phyloP scores from a whole-genome alignment of 2,329 filamentous ascomycete genomes.

The Dactylonectria macrodidyma region DNA sequence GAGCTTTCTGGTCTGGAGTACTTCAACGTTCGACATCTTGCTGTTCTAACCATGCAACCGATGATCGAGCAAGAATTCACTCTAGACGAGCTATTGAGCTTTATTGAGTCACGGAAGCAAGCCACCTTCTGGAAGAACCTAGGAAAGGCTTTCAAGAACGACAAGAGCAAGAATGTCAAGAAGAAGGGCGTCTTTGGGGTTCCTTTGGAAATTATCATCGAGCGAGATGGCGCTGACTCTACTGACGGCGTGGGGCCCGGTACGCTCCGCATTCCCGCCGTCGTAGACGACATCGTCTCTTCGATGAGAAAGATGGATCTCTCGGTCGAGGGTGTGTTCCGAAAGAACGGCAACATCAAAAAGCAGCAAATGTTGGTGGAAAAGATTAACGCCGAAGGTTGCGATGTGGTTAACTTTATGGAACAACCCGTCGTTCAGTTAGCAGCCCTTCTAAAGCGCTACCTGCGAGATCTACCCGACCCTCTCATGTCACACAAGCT shows the following conservation, averaged over 20 bases:
- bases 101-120: constrained; percentile 92
- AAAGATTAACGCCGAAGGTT: constrained; percentile 87
- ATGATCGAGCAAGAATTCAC: constrained; percentile 91
- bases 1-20: constrained; percentile 96
- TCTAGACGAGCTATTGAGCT: constrained; percentile 90
- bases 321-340: constrained; percentile 97
- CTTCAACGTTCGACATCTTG: constrained; percentile 96
- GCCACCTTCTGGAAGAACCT: constrained; percentile 99
- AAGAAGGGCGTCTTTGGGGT: constrained; percentile 97
- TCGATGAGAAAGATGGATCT: constrained; percentile 99
- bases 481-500: constrained; percentile 96
- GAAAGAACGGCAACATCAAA: constrained; percentile 99
- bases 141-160: constrained; percentile 94
- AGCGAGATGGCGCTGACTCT: constrained; percentile 96
- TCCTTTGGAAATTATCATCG: constrained; percentile 87
- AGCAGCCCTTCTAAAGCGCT: constrained; percentile 94
- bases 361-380: constrained; percentile 89
- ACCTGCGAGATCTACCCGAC: constrained; percentile 93
- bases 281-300: constrained; percentile 94
- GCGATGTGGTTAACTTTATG: constrained; percentile 87
- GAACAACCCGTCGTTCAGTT: constrained; percentile 94
- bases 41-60: constrained; percentile 94
- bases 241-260: constrained; percentile 96
- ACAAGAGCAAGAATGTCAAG: constrained; percentile 82
- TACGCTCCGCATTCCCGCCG: constrained; percentile 89